Evolutionary conservation across 495 filamentous ascomycete genomes (phyloP), one percentile per base, ranked within the genome.

Genomic region (Lasiosphaeris hirsuta): DNA sequence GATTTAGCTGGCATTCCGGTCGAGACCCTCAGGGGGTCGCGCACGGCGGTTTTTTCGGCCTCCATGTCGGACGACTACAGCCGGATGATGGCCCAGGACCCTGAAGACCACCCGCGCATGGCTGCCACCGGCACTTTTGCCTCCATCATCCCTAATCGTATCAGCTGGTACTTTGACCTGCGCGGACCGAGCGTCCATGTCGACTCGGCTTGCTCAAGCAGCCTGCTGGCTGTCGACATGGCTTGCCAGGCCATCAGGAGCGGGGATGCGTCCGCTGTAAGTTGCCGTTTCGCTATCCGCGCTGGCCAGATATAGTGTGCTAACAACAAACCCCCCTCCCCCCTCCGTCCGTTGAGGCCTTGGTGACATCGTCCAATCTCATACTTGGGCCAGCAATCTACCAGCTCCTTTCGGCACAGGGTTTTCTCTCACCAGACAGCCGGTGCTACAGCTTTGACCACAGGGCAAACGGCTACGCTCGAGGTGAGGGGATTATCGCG

Each of bases 1-100:
- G 7, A n/a, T n/a, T 23, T 15, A 54, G 57, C 57, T 8, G 90
- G 90, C 0, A 84, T 90, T 58, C 80, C 84, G 36, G 88, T 88
- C 0, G 84, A 88, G 3, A 83, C 81, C 5, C 86, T 88, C 2
- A 11, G 14, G 4, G 59, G 61, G 7, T 58, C 68, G 7, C 49
- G 54, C 13, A 68, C 64, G 11, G 66, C 62, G 9, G 68, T 72
- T 13, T 72, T 64, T 34, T 56, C 61, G 8, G 64, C 61, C 2
- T 67, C 65, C 6, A 66, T 71, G 64, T 61, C 63, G 14, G 65
- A 68, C 19, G 70, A 73, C 34, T 73, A 64, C 39, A 45, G 41
- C 43, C 53, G 61, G 35, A 68, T 73, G 43, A 46, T 56, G 14
- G 47, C 60, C 8, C 57, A 65, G 40, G 70, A 72, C 35, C 66